Conservation (phyloP, 805 yeast genomes). For the Ogataea allantospora region DNA sequence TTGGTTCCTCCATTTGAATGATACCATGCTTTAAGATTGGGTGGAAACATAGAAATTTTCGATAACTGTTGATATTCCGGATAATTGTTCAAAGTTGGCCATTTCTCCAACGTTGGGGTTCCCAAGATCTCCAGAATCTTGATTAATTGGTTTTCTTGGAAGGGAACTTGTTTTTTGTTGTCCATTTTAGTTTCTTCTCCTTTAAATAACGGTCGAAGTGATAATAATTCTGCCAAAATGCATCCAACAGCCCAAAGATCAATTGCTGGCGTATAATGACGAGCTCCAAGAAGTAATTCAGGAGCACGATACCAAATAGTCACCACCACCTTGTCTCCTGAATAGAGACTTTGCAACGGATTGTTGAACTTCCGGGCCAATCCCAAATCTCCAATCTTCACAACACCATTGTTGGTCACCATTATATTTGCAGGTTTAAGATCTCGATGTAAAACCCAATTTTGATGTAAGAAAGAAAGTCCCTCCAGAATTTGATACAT, state of each 20-base stretch:
- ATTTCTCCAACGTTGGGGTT: constrained; percentile 70
- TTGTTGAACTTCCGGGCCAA: constrained; percentile 84
- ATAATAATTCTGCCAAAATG: constrained; percentile 84
- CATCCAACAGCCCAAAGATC: constrained; percentile 97
- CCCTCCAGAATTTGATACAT: constrained; percentile 94
- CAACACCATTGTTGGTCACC: constrained; percentile 88
- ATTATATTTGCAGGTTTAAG: constrained; percentile 96
- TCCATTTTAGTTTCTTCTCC: constrained; percentile 98
- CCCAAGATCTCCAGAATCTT: constrained; percentile 93
- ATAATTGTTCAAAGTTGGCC: constrained; percentile 77
- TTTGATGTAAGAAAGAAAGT: constrained; percentile 85
- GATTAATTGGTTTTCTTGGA: constrained; percentile 88
- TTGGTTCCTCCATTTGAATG: constrained; percentile 76
- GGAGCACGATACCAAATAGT: constrained; percentile 98
- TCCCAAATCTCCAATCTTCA: constrained; percentile 94
- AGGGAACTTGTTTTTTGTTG: constrained; percentile 88
- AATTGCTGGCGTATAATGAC: constrained; percentile 90
- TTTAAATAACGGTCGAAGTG: constrained; percentile 89
- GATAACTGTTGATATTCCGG: constrained; percentile 78
- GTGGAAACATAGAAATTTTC: constrained; percentile 57
- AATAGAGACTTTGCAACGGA: constrained; percentile 79
- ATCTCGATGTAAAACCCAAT: constrained; percentile 95
- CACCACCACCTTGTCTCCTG: constrained; percentile 94
- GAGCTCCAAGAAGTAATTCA: constrained; percentile 82
- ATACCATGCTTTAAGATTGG: constrained; percentile 81